These are phyloP conservation scores for Zychaea mexicana DNA, from an alignment of 371 early-diverging fungal genomes.

Conservation along the genomic window DNA sequence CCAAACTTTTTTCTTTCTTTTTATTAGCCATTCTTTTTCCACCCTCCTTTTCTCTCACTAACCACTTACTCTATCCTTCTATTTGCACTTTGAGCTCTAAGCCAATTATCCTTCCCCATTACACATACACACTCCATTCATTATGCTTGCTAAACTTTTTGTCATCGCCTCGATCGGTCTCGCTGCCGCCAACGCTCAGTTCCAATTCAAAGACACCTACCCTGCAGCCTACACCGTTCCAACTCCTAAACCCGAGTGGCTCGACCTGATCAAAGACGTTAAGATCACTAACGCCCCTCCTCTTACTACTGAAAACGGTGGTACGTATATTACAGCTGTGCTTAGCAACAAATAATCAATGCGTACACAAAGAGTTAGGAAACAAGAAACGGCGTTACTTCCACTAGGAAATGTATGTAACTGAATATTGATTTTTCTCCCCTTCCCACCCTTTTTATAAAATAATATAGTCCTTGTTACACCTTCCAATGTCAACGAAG, in stretches of 20 bases:
- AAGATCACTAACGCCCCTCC: slow-evolving; percentile 41
- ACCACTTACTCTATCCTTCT: no score
- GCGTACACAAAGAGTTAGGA: not conserved
- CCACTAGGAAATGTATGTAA: no score
- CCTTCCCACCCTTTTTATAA: no score
- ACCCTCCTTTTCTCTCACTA: not conserved
- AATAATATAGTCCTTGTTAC: slow-evolving; percentile 33
- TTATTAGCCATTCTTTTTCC: not conserved
- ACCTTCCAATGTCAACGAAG: slow-evolving; percentile 17
- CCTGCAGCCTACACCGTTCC: slow-evolving; percentile 34
- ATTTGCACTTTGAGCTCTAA: not conserved
- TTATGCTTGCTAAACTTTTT: not conserved
- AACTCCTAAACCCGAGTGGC: slow-evolving; percentile 47
- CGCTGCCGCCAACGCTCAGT: slow-evolving; percentile 16
- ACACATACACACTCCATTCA: slow-evolving; percentile 2
- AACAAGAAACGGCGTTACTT: no score
- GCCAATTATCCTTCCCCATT: no score
- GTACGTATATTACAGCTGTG: no score
- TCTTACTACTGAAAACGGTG: slow-evolving; percentile 15
- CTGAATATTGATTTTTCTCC: not conserved
- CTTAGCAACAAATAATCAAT: not conserved
- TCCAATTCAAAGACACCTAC: slow-evolving; percentile 37
- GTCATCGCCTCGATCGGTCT: not conserved
- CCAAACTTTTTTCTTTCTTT: no score
- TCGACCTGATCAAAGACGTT: slow-evolving; percentile 32